Evolutionary conservation across 768 basidiomycete species (phyloP).

Genomic region (Suillus occidentalis): DNA sequence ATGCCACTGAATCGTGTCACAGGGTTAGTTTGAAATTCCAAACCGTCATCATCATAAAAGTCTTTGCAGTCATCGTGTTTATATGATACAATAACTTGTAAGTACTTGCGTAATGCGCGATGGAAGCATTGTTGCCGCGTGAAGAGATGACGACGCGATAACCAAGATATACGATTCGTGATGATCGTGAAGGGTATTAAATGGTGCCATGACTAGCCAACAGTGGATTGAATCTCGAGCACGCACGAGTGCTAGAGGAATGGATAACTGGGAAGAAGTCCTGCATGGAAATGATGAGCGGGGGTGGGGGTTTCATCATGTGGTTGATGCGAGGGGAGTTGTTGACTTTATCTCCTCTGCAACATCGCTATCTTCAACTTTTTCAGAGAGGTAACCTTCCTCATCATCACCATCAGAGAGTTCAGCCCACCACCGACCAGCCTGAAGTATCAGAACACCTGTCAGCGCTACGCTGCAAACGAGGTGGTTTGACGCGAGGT

Average conservation of each 20-base stretch:
- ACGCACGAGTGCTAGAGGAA: not conserved
- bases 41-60: not conserved
- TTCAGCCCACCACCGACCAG: slow-evolving; percentile 85
- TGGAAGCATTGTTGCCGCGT: not conserved
- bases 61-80: not conserved
- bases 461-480: slow-evolving; percentile 87
- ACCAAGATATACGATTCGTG: not conserved
- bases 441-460: slow-evolving; percentile 82
- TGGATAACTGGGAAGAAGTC: not conserved
- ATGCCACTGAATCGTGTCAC: not conserved
- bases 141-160: not conserved
- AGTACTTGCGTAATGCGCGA: not conserved
- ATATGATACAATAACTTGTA: not conserved
- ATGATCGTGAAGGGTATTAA: slow-evolving; percentile 2
- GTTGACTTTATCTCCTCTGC: slow-evolving; percentile 8
- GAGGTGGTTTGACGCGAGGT: slow-evolving; percentile 81
- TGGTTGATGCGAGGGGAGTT: slow-evolving; percentile 1
- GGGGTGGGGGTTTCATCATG: not conserved
- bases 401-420: slow-evolving; percentile 63
- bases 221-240: not conserved
- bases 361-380: slow-evolving; percentile 19
- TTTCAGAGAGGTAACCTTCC: slow-evolving; percentile 31
- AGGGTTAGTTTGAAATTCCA: not conserved
- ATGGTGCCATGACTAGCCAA: not conserved
- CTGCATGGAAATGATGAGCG: not conserved